Evolutionary conservation across 768 basidiomycete species (phyloP).

Genomic region (Galerina sulciceps): DNA sequence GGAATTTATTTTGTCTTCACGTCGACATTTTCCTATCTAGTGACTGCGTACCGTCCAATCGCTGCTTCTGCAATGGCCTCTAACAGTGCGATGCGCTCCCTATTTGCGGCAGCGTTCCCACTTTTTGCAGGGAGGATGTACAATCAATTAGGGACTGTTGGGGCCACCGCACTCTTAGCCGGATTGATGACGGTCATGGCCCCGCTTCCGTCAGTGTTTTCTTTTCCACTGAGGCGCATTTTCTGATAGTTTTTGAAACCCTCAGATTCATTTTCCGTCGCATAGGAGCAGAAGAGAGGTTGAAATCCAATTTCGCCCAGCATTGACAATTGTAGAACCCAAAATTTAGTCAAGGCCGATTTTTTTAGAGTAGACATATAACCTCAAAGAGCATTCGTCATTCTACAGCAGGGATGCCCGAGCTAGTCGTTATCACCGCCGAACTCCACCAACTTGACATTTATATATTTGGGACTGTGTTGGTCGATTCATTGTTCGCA

Average conservation of each 20-base stretch:
- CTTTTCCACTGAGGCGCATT: not conserved
- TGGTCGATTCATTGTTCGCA: no score
- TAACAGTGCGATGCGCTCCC: slow-evolving; percentile 64
- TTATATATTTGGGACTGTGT: no score
- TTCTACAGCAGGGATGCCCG: no score
- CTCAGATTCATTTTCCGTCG: slow-evolving; percentile 21
- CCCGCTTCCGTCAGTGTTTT: slow-evolving; percentile 57
- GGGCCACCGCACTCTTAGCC: slow-evolving; percentile 73
- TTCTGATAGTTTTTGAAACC: not conserved
- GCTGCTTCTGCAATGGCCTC: slow-evolving; percentile 71
- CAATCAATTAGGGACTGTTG: slow-evolving; percentile 66
- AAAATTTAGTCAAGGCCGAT: no score
- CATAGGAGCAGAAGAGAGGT: slow-evolving; percentile 14
- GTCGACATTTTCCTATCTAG: slow-evolving; percentile 71
- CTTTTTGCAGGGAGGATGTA: slow-evolving; percentile 73
- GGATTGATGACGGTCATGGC: slow-evolving; percentile 65
- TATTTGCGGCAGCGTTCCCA: slow-evolving; percentile 68
- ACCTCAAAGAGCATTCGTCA: no score
- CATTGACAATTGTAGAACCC: not conserved
- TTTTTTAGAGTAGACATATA: no score
- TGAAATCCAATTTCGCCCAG: slow-evolving; percentile 13
- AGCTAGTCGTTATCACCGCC: no score
- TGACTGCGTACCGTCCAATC: slow-evolving; percentile 70
- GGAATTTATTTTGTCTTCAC: slow-evolving; percentile 74
- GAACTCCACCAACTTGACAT: no score